phyloP scores from a whole-genome alignment of 345 rosid species.

The Boechera divaricarpa region DNA sequence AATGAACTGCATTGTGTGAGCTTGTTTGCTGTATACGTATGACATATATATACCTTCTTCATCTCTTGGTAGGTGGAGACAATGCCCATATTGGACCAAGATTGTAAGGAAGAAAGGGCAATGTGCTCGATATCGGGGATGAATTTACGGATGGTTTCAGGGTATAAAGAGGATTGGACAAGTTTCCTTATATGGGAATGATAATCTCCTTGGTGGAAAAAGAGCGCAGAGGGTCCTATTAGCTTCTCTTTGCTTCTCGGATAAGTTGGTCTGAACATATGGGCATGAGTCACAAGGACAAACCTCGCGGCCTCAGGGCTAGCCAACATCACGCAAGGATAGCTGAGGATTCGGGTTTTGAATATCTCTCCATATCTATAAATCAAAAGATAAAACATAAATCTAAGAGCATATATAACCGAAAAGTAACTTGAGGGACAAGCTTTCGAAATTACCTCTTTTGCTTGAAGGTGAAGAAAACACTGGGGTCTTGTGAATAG shows the following conservation, averaged over 20 bases:
- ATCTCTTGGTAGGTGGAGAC: slow-evolving; percentile 70
- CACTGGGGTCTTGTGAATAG: slow-evolving; percentile 76
- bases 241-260: slow-evolving; percentile 85
- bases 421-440: slow-evolving; percentile 20
- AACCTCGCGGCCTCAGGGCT: slow-evolving; percentile 82
- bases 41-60: slow-evolving; percentile 68
- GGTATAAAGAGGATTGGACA: slow-evolving; percentile 66
- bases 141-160: slow-evolving; percentile 58
- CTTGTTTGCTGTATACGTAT: not conserved
- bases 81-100: slow-evolving; percentile 53
- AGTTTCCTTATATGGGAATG: slow-evolving; percentile 71
- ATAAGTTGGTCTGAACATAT: slow-evolving; percentile 87
- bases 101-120: slow-evolving; percentile 60
- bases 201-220: slow-evolving; percentile 83
- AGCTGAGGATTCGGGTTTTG: slow-evolving; percentile 77
- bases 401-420: not conserved
- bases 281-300: slow-evolving; percentile 77
- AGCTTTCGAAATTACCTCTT: slow-evolving; percentile 53
- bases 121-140: slow-evolving; percentile 64
- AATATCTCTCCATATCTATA: slow-evolving; percentile 83
- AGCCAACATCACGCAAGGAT: slow-evolving; percentile 85
- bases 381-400: slow-evolving; percentile 20
- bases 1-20: slow-evolving; percentile 22
- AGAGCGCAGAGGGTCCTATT: slow-evolving; percentile 79
- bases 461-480: slow-evolving; percentile 68